A percentile compares a stretch with the other conserved stretches of the same genome.
phyloP scores from a whole-genome alignment of 1,284 basidiomycete species.

The Caloboletus inedulis region DNA sequence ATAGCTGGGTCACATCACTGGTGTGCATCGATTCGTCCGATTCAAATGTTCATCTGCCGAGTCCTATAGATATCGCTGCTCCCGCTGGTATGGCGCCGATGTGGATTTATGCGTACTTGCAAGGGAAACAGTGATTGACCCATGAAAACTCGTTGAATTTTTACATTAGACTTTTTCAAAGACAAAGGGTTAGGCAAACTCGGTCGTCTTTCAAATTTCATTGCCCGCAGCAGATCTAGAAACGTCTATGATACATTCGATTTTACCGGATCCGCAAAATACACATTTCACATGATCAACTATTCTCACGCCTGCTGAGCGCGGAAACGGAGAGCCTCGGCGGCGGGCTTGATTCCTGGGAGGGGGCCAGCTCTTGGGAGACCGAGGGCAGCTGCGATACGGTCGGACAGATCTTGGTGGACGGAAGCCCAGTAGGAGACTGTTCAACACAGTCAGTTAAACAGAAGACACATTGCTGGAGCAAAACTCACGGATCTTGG shows the following conservation, averaged over 20 bases:
- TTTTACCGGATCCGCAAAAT: not conserved
- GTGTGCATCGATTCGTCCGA: not conserved
- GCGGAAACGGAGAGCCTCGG: slow-evolving; percentile 55
- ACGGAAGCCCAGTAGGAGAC: slow-evolving; percentile 81
- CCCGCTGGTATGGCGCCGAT: not conserved
- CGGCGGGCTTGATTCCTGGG: slow-evolving; percentile 54
- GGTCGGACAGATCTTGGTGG: slow-evolving; percentile 66
- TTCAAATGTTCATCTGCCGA: not conserved
- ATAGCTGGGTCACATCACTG: not conserved
- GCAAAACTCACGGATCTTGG: slow-evolving; percentile 58
- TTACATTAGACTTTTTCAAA: not conserved
- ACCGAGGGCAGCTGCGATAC: slow-evolving; percentile 72
- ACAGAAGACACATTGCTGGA: not conserved
- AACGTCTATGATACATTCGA: slow-evolving; percentile 6
- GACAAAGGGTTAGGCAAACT: not conserved
- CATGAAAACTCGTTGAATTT: not conserved
- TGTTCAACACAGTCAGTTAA: slow-evolving; percentile 29
- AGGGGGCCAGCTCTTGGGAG: slow-evolving; percentile 56
- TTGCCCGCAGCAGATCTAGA: slow-evolving; percentile 38
- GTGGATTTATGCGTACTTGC: not conserved
- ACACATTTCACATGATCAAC: not conserved
- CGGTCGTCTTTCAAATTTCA: not conserved
- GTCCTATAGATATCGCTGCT: not conserved
- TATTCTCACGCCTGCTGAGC: slow-evolving; percentile 12
- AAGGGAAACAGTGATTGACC: too few relatives aligned